A percentile compares a stretch with the other conserved stretches of the same genome.
These are phyloP conservation scores for Paracoccidioides lutzii DNA, from an alignment of 2,329 filamentous ascomycete species.

Conservation along the genomic window DNA sequence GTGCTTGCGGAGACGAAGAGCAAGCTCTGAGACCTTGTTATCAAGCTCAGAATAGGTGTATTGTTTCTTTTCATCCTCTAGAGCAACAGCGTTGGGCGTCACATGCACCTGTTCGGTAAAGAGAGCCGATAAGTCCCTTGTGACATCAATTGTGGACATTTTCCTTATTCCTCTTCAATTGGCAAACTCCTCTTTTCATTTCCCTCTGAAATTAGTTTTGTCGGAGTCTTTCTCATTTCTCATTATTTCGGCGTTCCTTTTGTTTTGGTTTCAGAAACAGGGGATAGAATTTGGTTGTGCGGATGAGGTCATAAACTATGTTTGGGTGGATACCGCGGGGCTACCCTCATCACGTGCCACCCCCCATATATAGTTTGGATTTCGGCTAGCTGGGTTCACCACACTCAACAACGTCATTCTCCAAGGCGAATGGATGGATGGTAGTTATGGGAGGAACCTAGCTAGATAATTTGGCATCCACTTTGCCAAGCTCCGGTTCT, in stretches of 20 bases:
- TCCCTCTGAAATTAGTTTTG: background rate
- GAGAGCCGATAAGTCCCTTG: slow-evolving; percentile 59
- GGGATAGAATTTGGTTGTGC: background rate
- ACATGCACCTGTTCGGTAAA: slow-evolving; percentile 55
- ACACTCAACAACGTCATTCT: too few species aligned
- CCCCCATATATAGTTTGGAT: too few species aligned
- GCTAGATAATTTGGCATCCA: background rate
- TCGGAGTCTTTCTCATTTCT: background rate
- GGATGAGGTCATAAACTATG: background rate
- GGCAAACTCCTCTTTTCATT: background rate
- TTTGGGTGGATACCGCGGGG: too few species aligned
- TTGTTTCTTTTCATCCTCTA: slow-evolving; percentile 55
- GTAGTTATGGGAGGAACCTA: background rate
- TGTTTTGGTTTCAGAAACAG: background rate
- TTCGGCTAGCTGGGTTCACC: too few species aligned
- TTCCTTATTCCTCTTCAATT: background rate
- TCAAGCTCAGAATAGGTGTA: slow-evolving; percentile 66
- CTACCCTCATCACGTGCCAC: too few species aligned
- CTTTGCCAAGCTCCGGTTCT: background rate
- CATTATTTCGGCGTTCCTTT: background rate
- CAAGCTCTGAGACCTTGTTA: slow-evolving; percentile 50
- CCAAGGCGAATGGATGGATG: too few species aligned
- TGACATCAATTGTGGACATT: slow-evolving; percentile 45
- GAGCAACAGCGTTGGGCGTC: slow-evolving; percentile 55
- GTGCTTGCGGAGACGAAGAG: slow-evolving; percentile 48